Conservation (phyloP, 139 green algal genomes). For the Spirogloea muscicola region DNA sequence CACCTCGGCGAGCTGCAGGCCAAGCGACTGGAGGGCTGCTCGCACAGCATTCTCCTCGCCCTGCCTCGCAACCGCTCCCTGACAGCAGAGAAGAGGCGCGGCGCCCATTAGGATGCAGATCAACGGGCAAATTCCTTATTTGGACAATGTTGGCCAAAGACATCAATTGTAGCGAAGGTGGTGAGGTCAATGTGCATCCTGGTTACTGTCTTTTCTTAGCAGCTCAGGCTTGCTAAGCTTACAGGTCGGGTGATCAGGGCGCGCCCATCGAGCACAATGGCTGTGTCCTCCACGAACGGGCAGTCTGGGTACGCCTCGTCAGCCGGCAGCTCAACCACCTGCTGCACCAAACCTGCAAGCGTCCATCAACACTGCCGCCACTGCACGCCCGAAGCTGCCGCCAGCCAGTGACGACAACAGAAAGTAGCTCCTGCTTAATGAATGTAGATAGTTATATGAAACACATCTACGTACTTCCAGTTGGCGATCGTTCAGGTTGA, state of each 20-base stretch:
- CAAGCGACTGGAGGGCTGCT: neutral
- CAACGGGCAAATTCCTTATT: neutral
- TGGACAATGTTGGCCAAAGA: neutral
- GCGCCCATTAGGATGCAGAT: neutral
- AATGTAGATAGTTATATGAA: neutral
- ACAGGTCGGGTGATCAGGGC: constrained; percentile 24
- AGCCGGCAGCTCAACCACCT: constrained; percentile 20
- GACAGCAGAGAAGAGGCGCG: neutral
- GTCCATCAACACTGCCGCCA: neutral
- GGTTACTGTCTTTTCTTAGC: neutral
- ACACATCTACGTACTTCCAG: constrained; percentile 6
- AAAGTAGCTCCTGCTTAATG: neutral
- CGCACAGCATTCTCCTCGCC: constrained; percentile 17
- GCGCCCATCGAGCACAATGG: constrained; percentile 12
- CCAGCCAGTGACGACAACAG: neutral
- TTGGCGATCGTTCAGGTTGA: neutral
- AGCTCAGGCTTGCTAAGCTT: too few species aligned
- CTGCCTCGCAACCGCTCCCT: constrained; percentile 1
- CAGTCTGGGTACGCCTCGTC: constrained; percentile 34
- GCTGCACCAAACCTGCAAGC: constrained; percentile 18
- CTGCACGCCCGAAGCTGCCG: neutral
- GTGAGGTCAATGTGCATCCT: neutral
- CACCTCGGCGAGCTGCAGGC: neutral
- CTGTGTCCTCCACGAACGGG: constrained; percentile 31
- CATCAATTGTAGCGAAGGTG: neutral